Conservation (phyloP, 106 monocot genomes). For the Agapanthus africanus region DNA sequence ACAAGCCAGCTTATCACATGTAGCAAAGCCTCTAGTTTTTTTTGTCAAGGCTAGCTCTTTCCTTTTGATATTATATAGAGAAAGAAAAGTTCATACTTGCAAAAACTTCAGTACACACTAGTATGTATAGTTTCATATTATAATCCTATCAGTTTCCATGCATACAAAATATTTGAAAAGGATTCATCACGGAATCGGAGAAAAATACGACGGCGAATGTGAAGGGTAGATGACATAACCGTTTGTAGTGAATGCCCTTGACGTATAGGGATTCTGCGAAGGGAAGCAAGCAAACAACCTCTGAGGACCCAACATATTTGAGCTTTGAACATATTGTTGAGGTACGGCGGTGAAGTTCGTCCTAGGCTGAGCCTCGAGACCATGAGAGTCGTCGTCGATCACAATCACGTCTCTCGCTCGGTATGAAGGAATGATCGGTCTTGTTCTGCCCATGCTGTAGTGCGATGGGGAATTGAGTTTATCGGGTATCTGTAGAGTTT, state of each 20-base stretch:
- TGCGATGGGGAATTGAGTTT: not conserved
- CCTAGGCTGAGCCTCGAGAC: not conserved
- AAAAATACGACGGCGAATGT: slow-evolving; percentile 5
- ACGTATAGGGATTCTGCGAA: slow-evolving; percentile 5
- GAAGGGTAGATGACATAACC: not conserved
- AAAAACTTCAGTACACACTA: not conserved
- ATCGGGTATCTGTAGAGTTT: not conserved
- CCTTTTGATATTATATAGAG: not conserved
- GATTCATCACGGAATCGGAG: not conserved
- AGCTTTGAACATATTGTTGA: not conserved
- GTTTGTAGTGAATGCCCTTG: not conserved
- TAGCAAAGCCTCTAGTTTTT: no score
- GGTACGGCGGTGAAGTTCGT: not conserved
- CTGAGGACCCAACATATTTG: slow-evolving; percentile 2
- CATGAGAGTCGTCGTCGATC: slow-evolving; percentile 34
- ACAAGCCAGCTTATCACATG: not conserved
- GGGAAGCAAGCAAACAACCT: slow-evolving; percentile 9
- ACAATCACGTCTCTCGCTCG: slow-evolving; percentile 19
- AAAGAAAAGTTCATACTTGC: slow-evolving; percentile 6
- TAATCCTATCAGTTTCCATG: not conserved
- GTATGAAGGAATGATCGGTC: not conserved
- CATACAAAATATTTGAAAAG: not conserved
- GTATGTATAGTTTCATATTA: no score
- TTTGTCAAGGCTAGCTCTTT: not conserved
- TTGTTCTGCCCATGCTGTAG: not conserved